Conservation (phyloP, 1,284 basidiomycete genomes). For the Entoloma clypeatum region DNA sequence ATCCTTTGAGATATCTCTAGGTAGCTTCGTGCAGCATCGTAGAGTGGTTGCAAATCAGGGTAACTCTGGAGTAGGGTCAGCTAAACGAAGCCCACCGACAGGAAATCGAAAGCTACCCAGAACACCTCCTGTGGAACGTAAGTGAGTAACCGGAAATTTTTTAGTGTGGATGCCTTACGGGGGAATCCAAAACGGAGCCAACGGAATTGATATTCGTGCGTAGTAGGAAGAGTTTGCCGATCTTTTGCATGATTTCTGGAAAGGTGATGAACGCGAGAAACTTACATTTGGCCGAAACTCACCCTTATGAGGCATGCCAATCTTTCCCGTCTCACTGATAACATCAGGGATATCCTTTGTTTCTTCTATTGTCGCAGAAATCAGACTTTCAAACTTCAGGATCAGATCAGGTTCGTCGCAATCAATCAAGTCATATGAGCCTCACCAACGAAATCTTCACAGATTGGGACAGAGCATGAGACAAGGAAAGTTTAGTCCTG, state of each 20-base stretch:
- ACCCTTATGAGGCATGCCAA: constrained; percentile 83
- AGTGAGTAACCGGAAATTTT: constrained; percentile 3
- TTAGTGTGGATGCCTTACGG: constrained; percentile 61
- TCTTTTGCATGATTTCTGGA: constrained; percentile 95
- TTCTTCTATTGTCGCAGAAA: constrained; percentile 92
- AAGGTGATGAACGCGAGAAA: constrained; percentile 8
- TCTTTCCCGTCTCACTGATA: constrained; percentile 93
- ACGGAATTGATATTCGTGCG: constrained; percentile 95
- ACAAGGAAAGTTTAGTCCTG: constrained; percentile 94
- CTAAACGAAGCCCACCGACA: not conserved
- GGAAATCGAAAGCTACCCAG: constrained; percentile 64
- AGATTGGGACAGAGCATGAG: constrained; percentile 92
- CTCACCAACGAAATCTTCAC: constrained; percentile 90
- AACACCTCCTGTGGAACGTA: constrained; percentile 72
- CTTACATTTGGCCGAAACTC: constrained; percentile 6
- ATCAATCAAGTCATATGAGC: constrained; percentile 9
- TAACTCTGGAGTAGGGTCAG: constrained; percentile 52
- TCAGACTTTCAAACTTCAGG: constrained; percentile 84
- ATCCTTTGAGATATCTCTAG: constrained; percentile 94
- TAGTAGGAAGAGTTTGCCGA: constrained; percentile 90
- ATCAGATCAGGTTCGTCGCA: not conserved
- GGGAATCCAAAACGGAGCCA: constrained; percentile 92
- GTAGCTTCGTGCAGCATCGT: constrained; percentile 90
- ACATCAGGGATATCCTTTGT: constrained; percentile 95
- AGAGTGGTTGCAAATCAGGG: constrained; percentile 93